Conservation (phyloP, 2,329 filamentous ascomycete species). For the Septoria linicola region DNA sequence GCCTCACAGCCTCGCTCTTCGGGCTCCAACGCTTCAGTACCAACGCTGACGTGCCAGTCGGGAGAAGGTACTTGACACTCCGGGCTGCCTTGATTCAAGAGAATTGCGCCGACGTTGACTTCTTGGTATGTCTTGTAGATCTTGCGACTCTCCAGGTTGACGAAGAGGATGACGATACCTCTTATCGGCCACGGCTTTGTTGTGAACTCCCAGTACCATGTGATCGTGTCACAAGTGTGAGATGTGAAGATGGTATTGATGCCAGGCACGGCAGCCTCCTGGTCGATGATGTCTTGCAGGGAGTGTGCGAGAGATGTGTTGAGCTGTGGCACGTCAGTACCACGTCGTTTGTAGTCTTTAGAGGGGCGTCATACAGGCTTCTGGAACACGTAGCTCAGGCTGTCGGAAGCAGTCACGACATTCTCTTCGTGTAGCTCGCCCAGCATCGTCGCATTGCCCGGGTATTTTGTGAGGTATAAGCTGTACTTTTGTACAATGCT, state of each 20-base stretch:
- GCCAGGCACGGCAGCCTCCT: slow-evolving; percentile 18
- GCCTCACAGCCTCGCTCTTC: slow-evolving; percentile 5
- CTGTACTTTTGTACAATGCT: slow-evolving; percentile 9
- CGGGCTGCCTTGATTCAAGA: slow-evolving; percentile 19
- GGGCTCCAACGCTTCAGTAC: slow-evolving; percentile 6
- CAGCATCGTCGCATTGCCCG: slow-evolving; percentile 7
- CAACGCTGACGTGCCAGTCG: slow-evolving; percentile 10
- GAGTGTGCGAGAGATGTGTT: slow-evolving; percentile 19
- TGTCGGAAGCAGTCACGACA: slow-evolving; percentile 15
- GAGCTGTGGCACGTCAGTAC: slow-evolving; percentile 11
- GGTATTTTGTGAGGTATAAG: slow-evolving; percentile 8
- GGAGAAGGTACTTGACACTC: slow-evolving; percentile 13
- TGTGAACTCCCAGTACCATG: slow-evolving; percentile 27
- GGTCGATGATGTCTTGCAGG: slow-evolving; percentile 20
- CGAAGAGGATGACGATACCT: slow-evolving; percentile 26
- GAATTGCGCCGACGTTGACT: slow-evolving; percentile 19
- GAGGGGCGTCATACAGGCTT: slow-evolving; percentile 12
- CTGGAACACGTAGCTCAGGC: slow-evolving; percentile 14
- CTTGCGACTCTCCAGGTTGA: slow-evolving; percentile 16
- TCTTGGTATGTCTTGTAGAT: slow-evolving; percentile 25
- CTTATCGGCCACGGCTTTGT: slow-evolving; percentile 22
- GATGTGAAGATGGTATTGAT: slow-evolving; percentile 23
- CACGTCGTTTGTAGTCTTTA: background rate
- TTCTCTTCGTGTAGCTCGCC: slow-evolving; percentile 10
- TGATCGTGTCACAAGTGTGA: slow-evolving; percentile 25